These are phyloP conservation scores for Oenanthe javanica DNA, from an alignment of 140 eudicot genomes.

Conservation along the genomic window DNA sequence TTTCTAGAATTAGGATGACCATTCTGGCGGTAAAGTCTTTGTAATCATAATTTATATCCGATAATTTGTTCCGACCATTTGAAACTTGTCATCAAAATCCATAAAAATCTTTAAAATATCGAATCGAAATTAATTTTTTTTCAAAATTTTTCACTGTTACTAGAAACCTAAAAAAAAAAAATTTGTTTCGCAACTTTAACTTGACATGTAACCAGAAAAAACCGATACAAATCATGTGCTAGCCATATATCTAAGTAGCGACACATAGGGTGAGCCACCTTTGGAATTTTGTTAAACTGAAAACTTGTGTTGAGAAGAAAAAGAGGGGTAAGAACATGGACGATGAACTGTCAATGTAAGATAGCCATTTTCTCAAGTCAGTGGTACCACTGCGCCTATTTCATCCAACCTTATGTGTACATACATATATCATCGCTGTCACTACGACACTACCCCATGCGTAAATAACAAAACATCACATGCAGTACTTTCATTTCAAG, in stretches of 20 bases:
- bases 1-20: background rate
- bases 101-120: too few species aligned
- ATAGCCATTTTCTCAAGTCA: background rate
- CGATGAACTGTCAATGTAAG: conserved; percentile 1
- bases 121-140: too few species aligned
- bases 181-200: too few species aligned
- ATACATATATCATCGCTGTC: background rate
- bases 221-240: background rate
- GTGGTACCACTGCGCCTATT: background rate
- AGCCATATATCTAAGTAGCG: background rate
- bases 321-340: background rate
- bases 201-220: background rate
- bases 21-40: background rate
- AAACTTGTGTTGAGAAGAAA: background rate
- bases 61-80: too few species aligned
- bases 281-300: background rate
- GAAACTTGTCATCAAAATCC: too few species aligned
- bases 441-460: background rate
- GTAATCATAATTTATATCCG: background rate
- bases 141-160: too few species aligned
- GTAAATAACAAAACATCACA: background rate
- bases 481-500: background rate
- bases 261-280: background rate
- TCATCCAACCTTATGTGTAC: background rate
- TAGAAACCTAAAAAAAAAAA: too few species aligned